Evolutionary conservation across 2,329 filamentous ascomycete genomes (phyloP).

Genomic region (Calonectria pseudoreteaudii): DNA sequence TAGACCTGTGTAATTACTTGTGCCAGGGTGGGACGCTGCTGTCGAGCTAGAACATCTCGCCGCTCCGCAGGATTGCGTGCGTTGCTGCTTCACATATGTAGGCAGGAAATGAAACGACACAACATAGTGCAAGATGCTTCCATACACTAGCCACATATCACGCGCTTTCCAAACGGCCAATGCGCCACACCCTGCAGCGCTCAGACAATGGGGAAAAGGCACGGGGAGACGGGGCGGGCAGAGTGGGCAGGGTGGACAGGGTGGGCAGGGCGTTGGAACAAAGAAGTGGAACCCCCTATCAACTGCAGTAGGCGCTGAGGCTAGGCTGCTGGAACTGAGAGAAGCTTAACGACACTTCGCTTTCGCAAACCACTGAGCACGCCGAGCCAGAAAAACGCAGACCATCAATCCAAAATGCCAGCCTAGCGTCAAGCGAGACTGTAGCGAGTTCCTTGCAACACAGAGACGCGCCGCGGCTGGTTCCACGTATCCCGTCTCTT

Average conservation of each 20-base stretch:
- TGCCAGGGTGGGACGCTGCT: neutral
- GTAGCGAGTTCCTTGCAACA: neutral
- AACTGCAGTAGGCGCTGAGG: neutral
- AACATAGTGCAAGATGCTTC: neutral
- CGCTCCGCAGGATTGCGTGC: neutral
- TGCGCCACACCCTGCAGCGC: conserved; percentile 22
- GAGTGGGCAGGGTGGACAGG: neutral
- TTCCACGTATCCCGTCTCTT: conserved; percentile 3
- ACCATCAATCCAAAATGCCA: neutral
- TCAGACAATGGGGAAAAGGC: conserved; percentile 18
- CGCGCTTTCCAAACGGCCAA: conserved; percentile 22
- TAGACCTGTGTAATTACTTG: neutral
- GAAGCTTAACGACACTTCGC: conserved; percentile 18
- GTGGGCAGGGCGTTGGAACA: conserved; percentile 15
- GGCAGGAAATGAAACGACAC: neutral
- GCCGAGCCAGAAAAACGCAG: neutral
- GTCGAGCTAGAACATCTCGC: neutral
- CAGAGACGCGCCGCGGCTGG: neutral
- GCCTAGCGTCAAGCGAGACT: neutral
- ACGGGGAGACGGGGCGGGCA: conserved; percentile 11
- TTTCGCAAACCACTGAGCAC: neutral
- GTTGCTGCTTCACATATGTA: conserved; percentile 5
- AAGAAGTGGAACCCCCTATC: conserved; percentile 23
- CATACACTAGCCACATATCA: conserved; percentile 4
- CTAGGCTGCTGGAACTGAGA: neutral